These are phyloP conservation scores for Cenococcum geophilum DNA, from an alignment of 495 filamentous ascomycete genomes.

Conservation along the genomic window DNA sequence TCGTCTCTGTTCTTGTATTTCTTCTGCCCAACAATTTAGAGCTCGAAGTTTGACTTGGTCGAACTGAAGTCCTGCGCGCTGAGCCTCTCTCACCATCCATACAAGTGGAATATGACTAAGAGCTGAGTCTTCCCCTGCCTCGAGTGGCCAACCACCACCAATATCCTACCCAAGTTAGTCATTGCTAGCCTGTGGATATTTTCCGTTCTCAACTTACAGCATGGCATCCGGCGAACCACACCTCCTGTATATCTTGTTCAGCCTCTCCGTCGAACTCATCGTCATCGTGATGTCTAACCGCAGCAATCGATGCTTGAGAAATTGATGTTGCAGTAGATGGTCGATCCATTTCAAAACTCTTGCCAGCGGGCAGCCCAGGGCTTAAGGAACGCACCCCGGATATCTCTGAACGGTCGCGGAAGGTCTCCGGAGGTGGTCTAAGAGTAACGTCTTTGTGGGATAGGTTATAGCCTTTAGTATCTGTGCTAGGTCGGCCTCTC, in stretches of 20 bases:
- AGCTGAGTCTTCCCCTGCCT: slow-evolving; percentile 49
- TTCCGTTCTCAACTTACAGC: slow-evolving; percentile 36
- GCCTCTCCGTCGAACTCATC: slow-evolving; percentile 44
- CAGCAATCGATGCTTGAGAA: slow-evolving; percentile 21
- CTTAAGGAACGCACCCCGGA: slow-evolving; percentile 24
- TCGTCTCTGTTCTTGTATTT: slow-evolving; percentile 4
- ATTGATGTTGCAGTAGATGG: slow-evolving; percentile 9
- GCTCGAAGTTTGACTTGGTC: slow-evolving; percentile 61
- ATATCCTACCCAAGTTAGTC: slow-evolving; percentile 48
- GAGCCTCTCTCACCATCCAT: slow-evolving; percentile 81
- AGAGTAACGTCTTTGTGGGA: slow-evolving; percentile 4
- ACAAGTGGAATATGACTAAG: slow-evolving; percentile 70
- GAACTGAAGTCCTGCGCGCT: slow-evolving; percentile 64
- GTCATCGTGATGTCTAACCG: slow-evolving; percentile 34
- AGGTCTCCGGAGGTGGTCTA: slow-evolving; percentile 17
- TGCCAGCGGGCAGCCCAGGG: slow-evolving; percentile 13
- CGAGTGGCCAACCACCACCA: slow-evolving; percentile 73
- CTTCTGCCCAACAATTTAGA: slow-evolving; percentile 56
- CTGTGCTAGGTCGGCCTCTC: slow-evolving; percentile 7
- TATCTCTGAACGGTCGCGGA: slow-evolving; percentile 26
- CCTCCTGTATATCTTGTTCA: slow-evolving; percentile 70
- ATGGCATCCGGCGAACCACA: slow-evolving; percentile 81
- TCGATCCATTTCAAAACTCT: slow-evolving; percentile 6
- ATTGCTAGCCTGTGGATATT: not conserved
- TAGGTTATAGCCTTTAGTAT: slow-evolving; percentile 9